Evolutionary conservation across 805 yeast species (phyloP), one percentile per base, ranked within the genome.

Genomic region (Schwanniomyces pseudopolymorphus): DNA sequence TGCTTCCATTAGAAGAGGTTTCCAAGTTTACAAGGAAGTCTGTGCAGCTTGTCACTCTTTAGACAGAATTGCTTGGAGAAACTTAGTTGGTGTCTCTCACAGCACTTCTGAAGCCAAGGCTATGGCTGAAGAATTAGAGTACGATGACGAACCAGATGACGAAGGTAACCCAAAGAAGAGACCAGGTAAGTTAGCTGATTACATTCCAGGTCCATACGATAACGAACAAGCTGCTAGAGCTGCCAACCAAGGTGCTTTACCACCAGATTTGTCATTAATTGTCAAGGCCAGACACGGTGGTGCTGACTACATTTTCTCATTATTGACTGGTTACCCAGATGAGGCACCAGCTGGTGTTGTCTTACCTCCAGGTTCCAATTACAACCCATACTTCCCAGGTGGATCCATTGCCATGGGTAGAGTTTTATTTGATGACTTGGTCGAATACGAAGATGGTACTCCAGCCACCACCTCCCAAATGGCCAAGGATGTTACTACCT

Each of bases 311-410:
- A 87, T 94, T 69, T 94, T 94, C 72, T 74, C 97, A 25, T 76
- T 94, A 65, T 85, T 94, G 72, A 94, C 98, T 52, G 99, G 99
- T 67, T 94, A 94, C 79, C 98, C 98, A 63, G 99, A 94, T 40
- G 98, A 94, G 53, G 87, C 96, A 51, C 99, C 99, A 58, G 98
- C 97, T 26, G 99, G 99, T 78, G 97, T 89, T 50, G 79, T 70
- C 43, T 79, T 94, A 61, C 95, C 98, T 49, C 87, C 89, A 52
- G 99, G 99, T 55, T 72, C 96, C 52, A 94, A 94, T 85, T 94
- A 94, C 78, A 94, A 94, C 82, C 99, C 99, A 65, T 94, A 94
- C 81, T 94, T 94, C 96, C 98, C 99, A 70, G 98, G 98, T 76
- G 98, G 99, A 57, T 81, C 97, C 37, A 92, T 94, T 78, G 99